Conservation (phyloP, 2,329 filamentous ascomycete genomes). For the Phialocephala sp. region DNA sequence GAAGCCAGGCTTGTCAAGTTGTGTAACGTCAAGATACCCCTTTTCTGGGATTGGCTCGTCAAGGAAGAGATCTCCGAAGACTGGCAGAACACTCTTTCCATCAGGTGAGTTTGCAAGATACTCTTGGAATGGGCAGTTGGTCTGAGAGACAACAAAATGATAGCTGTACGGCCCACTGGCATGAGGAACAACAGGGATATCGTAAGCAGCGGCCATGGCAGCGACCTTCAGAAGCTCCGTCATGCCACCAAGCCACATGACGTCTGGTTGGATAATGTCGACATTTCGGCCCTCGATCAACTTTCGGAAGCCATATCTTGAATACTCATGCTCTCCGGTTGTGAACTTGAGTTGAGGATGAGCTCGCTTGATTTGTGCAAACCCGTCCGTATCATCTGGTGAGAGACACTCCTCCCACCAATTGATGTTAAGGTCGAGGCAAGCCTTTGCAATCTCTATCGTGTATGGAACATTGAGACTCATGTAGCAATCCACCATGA, state of each 20-base stretch:
- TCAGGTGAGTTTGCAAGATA: slow-evolving; percentile 94
- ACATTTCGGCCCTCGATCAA: slow-evolving; percentile 89
- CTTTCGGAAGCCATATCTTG: slow-evolving; percentile 92
- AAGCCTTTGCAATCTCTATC: slow-evolving; percentile 86
- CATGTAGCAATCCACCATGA: slow-evolving; percentile 99
- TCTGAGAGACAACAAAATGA: slow-evolving; percentile 92
- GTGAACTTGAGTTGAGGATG: slow-evolving; percentile 93
- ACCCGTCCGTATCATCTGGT: slow-evolving; percentile 91
- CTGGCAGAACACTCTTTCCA: slow-evolving; percentile 85
- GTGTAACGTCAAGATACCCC: slow-evolving; percentile 78
- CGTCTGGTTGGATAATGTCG: slow-evolving; percentile 93
- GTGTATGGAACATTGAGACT: slow-evolving; percentile 91
- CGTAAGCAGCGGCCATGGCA: slow-evolving; percentile 88
- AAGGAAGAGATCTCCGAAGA: slow-evolving; percentile 88
- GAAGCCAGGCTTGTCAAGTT: slow-evolving; percentile 89
- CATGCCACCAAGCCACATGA: slow-evolving; percentile 96
- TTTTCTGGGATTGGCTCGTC: slow-evolving; percentile 89
- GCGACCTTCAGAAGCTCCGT: slow-evolving; percentile 91
- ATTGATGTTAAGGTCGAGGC: slow-evolving; percentile 84
- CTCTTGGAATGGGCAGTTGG: slow-evolving; percentile 94
- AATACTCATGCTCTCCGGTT: slow-evolving; percentile 95
- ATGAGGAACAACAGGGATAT: slow-evolving; percentile 94
- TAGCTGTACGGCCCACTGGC: slow-evolving; percentile 94
- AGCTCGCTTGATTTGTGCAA: slow-evolving; percentile 86
- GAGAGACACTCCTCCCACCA: slow-evolving; percentile 97